Percentiles rank a stretch among this genome's conserved stretches.
Evolutionary conservation across 768 basidiomycete genomes (phyloP).

Genomic region (Tricholoma sp.): DNA sequence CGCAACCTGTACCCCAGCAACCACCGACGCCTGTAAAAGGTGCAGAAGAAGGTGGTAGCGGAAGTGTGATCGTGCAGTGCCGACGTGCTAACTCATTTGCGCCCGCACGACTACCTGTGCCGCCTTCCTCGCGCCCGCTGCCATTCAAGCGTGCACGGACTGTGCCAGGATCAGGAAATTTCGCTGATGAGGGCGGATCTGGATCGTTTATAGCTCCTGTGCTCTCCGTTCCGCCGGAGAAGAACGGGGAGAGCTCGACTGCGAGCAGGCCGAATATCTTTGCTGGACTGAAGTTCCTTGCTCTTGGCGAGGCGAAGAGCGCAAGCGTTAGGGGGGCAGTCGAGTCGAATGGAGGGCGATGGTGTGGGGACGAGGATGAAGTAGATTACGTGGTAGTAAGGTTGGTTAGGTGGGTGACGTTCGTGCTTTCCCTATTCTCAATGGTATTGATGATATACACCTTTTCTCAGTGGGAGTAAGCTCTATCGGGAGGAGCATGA

Average conservation of each 20-base stretch:
- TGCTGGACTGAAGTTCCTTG: constrained; percentile 48
- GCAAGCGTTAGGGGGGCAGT: constrained; percentile 55
- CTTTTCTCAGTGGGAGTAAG: constrained; percentile 56
- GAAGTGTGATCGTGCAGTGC: constrained; percentile 55
- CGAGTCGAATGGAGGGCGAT: constrained; percentile 51
- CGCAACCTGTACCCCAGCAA: constrained; percentile 13
- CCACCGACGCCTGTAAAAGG: constrained; percentile 5
- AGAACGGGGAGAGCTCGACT: constrained; percentile 18
- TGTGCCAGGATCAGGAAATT: constrained; percentile 12
- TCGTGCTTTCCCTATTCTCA: neutral
- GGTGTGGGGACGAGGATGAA: constrained; percentile 38
- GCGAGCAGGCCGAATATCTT: constrained; percentile 37
- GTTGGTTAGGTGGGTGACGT: constrained; percentile 55
- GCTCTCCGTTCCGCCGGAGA: constrained; percentile 1
- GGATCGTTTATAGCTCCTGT: constrained; percentile 13
- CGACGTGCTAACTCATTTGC: constrained; percentile 64
- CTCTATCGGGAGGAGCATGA: constrained; percentile 57
- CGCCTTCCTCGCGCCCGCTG: constrained; percentile 23
- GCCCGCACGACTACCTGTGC: constrained; percentile 23
- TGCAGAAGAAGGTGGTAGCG: constrained; percentile 13
- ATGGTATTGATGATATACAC: neutral
- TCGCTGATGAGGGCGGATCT: neutral
- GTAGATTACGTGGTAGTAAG: constrained; percentile 68
- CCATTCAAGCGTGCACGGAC: constrained; percentile 44
- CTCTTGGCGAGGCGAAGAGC: constrained; percentile 64